Evolutionary conservation across 2,329 filamentous ascomycete genomes (phyloP), one percentile per base, ranked within the genome.

Genomic region (Grosmannia huntii): DNA sequence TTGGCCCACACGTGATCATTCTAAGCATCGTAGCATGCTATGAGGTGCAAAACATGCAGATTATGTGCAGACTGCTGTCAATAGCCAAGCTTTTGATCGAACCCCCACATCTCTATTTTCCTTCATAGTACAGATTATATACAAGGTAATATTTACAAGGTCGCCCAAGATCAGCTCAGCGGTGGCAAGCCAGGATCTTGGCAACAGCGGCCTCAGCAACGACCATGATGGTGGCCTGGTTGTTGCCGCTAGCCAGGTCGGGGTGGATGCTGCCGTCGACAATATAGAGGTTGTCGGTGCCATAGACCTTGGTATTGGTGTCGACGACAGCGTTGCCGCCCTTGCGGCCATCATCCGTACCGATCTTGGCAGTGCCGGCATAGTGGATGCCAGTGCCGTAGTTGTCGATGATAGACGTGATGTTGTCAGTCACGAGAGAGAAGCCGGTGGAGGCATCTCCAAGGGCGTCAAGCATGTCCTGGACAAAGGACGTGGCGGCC

Each of bases 191-290:
- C 21, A 81, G 64, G 60, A 80, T 79, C 63, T 70, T 76, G 63
- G 74, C 73, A 5, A 76, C 76, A 10, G 83, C 83, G 49, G 77
- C 76, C 72, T 87, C 85, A 21, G 83, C 79, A 21, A 78, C 82
- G 41, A 83, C 75, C 67, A 87, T 82, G 63, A 87, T 81, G 46
- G 82, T 78, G 1, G 82, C 78, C 53, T 81, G 80, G 1, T 85
- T 86, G 70, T 89, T 89, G 21, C 83, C 82, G 0, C 83, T 83
- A 3, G 83, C 76, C 63, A 87, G 80, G 62, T 85, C 85, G 0
- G 85, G 84, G 71, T 87, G 85, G 65, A 88, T 83, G 61, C 79
- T 80, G 0, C 80, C 84, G 64, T 88, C 84, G 4, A 87, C 81
- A 16, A 87, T 79, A 65, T 83, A 86, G 51, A 80, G 41, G 69